Evolutionary conservation across 495 filamentous ascomycete species (phyloP), one percentile per base, ranked within the genome.

Genomic region (Lasiosphaeria hispida): DNA sequence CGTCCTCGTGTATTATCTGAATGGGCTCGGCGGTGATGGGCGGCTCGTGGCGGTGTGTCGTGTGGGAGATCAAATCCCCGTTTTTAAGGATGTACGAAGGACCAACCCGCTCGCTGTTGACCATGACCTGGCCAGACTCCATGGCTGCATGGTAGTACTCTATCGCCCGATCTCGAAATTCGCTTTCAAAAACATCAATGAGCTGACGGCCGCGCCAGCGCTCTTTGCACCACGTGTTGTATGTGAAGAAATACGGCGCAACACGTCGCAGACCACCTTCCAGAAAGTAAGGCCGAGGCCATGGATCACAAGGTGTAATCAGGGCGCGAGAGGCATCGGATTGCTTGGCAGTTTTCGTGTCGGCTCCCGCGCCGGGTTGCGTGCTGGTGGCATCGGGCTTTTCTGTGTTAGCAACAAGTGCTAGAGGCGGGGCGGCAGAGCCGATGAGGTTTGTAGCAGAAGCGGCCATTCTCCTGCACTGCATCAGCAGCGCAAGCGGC

Each of bases 31-130:
- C 84, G 2, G 88, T 90, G 19, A 96, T 88, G 5, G 94, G 94
- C 3, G 94, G 95, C 71, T 98, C 94, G 68, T 98, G 94, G 37
- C 94, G 90, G 70, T 98, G 94, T 53, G 94, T 81, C 6, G 92
- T 97, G 70, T 98, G 94, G 5, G 88, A 91, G 41, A 98, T 87
- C 41, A 96, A 77, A 58, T 96, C 88, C 72, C 86, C 71, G 74
- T 78, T 66, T 66, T 70, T 64, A 42, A 78, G 61, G 30, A 77
- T 54, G 48, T 82, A 71, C 11, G 72, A 62, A 39, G 85, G 78
- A 11, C 77, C 60, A 47, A 87, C 69, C 38, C 62, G 69, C 67
- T 89, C 85, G 34, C 88, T 88, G 66, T 92, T 89, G 39, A 96
- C 79, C 10, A 76, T 71, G 35, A 96, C 86, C 48, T 79, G 80